Percentiles rank a stretch among this genome's conserved stretches.
Conservation (phyloP, 805 yeast genomes). For the Ogataea ganodermae region DNA sequence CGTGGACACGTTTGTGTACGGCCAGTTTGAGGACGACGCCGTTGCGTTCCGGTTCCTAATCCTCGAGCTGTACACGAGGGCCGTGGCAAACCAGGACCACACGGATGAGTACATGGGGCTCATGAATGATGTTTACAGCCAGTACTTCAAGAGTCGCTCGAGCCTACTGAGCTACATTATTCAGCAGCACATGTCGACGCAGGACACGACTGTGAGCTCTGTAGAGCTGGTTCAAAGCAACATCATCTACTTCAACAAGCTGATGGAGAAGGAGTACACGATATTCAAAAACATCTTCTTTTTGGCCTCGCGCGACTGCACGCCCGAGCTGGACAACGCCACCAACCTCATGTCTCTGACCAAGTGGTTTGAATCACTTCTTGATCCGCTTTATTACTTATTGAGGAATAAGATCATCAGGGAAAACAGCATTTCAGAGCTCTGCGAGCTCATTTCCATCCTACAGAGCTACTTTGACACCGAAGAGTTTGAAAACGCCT, state of each 20-base stretch:
- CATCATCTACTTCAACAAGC: conserved; percentile 58
- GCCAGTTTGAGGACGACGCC: conserved; percentile 52
- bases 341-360: conserved; percentile 42
- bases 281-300: conserved; percentile 59
- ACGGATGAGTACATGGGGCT: conserved; percentile 63
- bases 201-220: conserved; percentile 37
- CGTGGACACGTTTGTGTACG: conserved; percentile 65
- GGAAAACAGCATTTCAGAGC: conserved; percentile 63
- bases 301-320: conserved; percentile 24
- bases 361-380: conserved; percentile 59
- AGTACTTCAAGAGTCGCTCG: conserved; percentile 61
- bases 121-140: conserved; percentile 60
- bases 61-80: conserved; percentile 30
- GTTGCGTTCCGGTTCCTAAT: conserved; percentile 24
- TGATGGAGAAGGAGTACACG: conserved; percentile 61
- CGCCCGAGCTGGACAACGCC: conserved; percentile 27
- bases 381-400: conserved; percentile 78
- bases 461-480: conserved; percentile 67
- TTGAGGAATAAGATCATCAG: conserved; percentile 66
- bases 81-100: conserved; percentile 18
- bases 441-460: conserved; percentile 76
- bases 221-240: conserved; percentile 64
- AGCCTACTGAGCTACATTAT: conserved; percentile 46
- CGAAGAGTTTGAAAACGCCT: conserved; percentile 41
- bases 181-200: conserved; percentile 25